Base-by-base conservation (phyloP, 1,139 yeast genomes). In the Lodderomyces theae region DNA sequence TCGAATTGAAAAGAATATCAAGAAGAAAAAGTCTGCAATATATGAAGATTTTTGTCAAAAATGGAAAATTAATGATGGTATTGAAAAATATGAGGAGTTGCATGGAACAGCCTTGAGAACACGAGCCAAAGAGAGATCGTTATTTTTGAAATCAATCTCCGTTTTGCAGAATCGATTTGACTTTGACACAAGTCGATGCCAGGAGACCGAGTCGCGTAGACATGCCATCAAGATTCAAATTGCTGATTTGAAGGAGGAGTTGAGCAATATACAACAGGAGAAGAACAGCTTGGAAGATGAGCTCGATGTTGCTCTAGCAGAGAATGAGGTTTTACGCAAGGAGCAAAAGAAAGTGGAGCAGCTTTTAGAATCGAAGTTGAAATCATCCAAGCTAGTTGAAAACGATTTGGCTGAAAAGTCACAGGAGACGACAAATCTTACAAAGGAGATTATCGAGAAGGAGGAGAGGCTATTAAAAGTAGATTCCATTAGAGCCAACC, bases 21-120 rank as follows among this genome's bases (percentile, higher is more conserved):
- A 58, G n/a, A 25, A 45, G 0, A 51, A 76, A 13, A 82, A 80
- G 49, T 46, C 60, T 2, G 56, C 54, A 2, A 62, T 82, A 3
- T 87, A 80, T 56, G 50, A 61, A 1, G 70, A 59, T 0, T 84
- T 88, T 52, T 82, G 89, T 45, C 44, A 57, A 1, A 68, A 63
- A 41, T 64, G 81, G 44, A 78, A 79, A 0, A 78, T 86, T 51
- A 51, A 53, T 6, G 64, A 71, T 47, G 72, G 71, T 34, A 79
- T 86, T 35, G 69, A 72, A 40, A 88, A 82, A 35, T 87, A 83
- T 55, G 95, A 87, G 57, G 67, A 65, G 35, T 66, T 77, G 19
- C 87, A 84, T 44, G 90, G 92, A 9, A 67, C 79, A 2, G 64
- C 79, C 10, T 56, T 79, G 44, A 74, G 88, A 54, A 71, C 73